Evolutionary conservation across 441 rosid species (phyloP).

Genomic region (Corymbia citriodora): DNA sequence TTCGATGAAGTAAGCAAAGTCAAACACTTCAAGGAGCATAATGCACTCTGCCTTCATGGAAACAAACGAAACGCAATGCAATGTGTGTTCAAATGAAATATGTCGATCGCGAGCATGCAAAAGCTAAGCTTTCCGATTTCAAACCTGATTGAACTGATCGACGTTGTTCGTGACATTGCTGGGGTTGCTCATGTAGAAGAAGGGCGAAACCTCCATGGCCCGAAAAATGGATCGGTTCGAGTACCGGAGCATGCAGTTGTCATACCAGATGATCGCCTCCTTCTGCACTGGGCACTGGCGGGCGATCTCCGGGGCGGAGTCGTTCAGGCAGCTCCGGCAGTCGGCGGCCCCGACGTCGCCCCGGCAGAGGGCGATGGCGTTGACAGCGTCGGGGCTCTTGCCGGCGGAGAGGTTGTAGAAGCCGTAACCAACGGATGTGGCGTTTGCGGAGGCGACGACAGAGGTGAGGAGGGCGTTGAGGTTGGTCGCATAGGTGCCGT

Average conservation of each 20-base stretch:
- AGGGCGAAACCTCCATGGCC: background rate
- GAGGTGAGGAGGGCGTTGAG: background rate
- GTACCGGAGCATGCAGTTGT: background rate
- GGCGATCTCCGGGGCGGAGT: background rate
- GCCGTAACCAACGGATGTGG: accelerated
- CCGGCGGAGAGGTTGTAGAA: background rate
- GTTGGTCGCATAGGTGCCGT: background rate
- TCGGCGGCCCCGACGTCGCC: background rate
- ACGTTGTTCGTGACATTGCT: background rate
- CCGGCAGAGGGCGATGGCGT: background rate
- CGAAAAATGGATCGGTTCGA: background rate
- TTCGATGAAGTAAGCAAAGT: background rate
- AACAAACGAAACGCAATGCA: background rate
- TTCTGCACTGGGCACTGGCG: background rate
- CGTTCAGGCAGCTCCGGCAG: background rate
- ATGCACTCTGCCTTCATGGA: background rate
- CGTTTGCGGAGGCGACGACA: background rate
- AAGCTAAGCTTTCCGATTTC: background rate
- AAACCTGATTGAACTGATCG: background rate
- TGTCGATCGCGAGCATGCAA: background rate
- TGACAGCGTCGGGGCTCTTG: background rate
- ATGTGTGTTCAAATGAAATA: background rate
- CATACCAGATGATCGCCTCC: background rate
- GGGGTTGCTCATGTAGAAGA: background rate
- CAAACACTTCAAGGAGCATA: background rate